Evolutionary conservation across 345 rosid species (phyloP).

Genomic region (Cardamine chenopodiifolia): DNA sequence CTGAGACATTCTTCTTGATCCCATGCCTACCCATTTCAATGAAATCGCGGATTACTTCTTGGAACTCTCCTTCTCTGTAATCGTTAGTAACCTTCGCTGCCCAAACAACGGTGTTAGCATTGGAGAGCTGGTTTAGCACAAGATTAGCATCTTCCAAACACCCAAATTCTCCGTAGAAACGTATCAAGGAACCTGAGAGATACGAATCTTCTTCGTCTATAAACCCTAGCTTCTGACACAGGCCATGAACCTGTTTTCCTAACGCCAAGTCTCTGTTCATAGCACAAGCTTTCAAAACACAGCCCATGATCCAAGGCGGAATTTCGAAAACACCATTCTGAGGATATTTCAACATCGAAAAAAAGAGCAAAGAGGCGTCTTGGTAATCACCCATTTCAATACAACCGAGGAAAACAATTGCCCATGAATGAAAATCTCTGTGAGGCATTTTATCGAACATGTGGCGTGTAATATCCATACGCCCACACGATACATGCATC

Average conservation of each 20-base stretch:
- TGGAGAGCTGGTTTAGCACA: slow-evolving; percentile 46
- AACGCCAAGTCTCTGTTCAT: slow-evolving; percentile 49
- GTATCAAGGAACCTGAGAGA: slow-evolving; percentile 50
- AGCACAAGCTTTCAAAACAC: slow-evolving; percentile 59
- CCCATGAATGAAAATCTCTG: slow-evolving; percentile 63
- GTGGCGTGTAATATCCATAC: slow-evolving; percentile 49
- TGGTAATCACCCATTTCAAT: slow-evolving; percentile 46
- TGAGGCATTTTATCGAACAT: slow-evolving; percentile 68
- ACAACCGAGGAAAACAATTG: slow-evolving; percentile 52
- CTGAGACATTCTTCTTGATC: slow-evolving; percentile 45
- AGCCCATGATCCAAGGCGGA: slow-evolving; percentile 52
- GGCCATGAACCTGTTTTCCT: slow-evolving; percentile 71
- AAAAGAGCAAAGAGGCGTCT: slow-evolving; percentile 51
- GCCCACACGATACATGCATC: slow-evolving; percentile 55
- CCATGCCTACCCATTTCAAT: slow-evolving; percentile 54
- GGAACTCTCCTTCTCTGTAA: slow-evolving; percentile 51
- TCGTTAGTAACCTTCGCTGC: slow-evolving; percentile 57
- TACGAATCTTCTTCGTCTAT: slow-evolving; percentile 34
- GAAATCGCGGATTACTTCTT: slow-evolving; percentile 53
- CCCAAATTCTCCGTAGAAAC: slow-evolving; percentile 57
- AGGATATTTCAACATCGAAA: slow-evolving; percentile 45
- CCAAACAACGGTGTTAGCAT: slow-evolving; percentile 49
- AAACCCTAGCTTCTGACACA: slow-evolving; percentile 58
- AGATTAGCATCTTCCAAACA: slow-evolving; percentile 50
- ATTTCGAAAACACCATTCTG: slow-evolving; percentile 29